phyloP scores from a whole-genome alignment of 2,329 filamentous ascomycete species.

The Macrophomina pseudophaseolina region DNA sequence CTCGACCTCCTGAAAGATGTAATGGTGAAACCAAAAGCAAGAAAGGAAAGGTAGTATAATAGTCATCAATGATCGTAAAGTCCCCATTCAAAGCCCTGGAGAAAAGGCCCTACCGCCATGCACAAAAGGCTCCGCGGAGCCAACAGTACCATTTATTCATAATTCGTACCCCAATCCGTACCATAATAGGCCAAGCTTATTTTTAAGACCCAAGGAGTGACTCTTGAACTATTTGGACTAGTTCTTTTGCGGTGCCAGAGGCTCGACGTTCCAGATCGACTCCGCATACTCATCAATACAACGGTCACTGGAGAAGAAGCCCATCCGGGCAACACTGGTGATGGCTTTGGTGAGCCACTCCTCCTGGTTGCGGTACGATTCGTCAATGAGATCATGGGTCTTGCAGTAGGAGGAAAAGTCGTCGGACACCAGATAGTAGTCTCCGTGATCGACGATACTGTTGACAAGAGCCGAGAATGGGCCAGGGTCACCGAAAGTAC shows the following conservation, averaged over 20 bases:
- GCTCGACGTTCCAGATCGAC: conserved; percentile 95
- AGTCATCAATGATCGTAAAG: conserved; percentile 15
- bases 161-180: neutral
- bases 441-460: conserved; percentile 88
- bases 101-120: neutral
- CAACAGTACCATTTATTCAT: neutral
- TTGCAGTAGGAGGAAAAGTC: conserved; percentile 95
- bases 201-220: neutral
- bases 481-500: conserved; percentile 78
- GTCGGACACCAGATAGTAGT: conserved; percentile 97
- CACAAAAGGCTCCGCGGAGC: neutral
- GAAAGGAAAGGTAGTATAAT: neutral
- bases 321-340: conserved; percentile 87
- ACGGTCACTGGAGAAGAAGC: conserved; percentile 93
- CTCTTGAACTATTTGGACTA: neutral
- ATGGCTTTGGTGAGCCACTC: conserved; percentile 93
- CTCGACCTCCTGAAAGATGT: neutral
- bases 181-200: neutral
- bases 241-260: conserved; percentile 57
- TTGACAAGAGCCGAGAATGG: conserved; percentile 84
- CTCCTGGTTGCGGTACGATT: conserved; percentile 89
- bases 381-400: conserved; percentile 88
- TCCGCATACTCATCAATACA: conserved; percentile 98
- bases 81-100: neutral
- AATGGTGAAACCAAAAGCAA: neutral